Percentiles rank a stretch among this genome's conserved stretches.
These are phyloP conservation scores for Chlorella variabilis DNA, from an alignment of 163 green algal species.

Conservation along the genomic window DNA sequence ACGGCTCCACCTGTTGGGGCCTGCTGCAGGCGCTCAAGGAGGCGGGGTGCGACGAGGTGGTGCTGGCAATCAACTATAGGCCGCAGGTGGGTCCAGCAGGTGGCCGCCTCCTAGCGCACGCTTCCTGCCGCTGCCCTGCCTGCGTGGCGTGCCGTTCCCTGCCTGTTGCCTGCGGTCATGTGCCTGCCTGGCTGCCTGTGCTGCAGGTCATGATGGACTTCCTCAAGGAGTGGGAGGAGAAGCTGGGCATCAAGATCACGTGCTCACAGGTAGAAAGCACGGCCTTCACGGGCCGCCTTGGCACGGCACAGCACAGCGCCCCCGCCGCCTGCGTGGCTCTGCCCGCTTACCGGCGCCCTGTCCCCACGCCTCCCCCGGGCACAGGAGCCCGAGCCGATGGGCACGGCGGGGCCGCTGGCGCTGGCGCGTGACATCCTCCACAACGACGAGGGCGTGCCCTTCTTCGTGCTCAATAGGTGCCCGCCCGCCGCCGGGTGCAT, in stretches of 20 bases:
- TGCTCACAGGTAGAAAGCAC: slow-evolving; percentile 88
- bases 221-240: slow-evolving; percentile 92
- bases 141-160: neutral
- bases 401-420: slow-evolving; percentile 94
- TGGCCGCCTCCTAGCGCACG: no score
- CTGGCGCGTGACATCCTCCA: slow-evolving; percentile 89
- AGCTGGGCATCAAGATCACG: slow-evolving; percentile 92
- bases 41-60: slow-evolving; percentile 91
- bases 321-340: no score
- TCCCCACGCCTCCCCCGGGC: neutral
- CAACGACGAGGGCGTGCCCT: slow-evolving; percentile 89
- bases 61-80: slow-evolving; percentile 98
- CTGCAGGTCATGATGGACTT: slow-evolving; percentile 94
- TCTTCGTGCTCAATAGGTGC: slow-evolving; percentile 98
- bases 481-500: neutral
- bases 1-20: no score
- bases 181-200: no score
- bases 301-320: neutral
- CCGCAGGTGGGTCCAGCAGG: slow-evolving; percentile 75
- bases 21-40: slow-evolving; percentile 86
- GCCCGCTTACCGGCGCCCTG: neutral
- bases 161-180: neutral
- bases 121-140: no score
- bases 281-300: no score
- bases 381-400: slow-evolving; percentile 98